Base-by-base conservation (phyloP, 768 basidiomycete genomes). In the Vishniacozyma victoriae region DNA sequence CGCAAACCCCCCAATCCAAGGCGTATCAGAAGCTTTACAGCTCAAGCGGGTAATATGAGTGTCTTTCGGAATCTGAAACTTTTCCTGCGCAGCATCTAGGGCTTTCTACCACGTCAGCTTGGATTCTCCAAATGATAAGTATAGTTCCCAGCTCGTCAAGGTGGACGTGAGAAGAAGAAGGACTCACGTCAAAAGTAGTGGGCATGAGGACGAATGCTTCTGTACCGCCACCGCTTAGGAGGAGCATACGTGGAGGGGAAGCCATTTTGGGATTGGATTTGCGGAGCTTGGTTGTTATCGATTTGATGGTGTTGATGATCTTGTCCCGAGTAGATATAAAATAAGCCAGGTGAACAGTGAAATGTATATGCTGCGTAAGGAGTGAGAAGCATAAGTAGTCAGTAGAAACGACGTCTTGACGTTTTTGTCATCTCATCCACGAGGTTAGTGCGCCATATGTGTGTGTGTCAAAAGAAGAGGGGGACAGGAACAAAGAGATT, bases 141-240 rank as follows among this genome's bases (percentile, higher is more conserved):
- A 33, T n/a, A 9, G 29, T 33, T 33, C 9, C 29, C 29, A 33
- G 44, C 29, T 33, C 9, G 29, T 33, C 29, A 33, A 33, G 29
- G 29, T 9, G n/a, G 29, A 33, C 9, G 29, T n/a, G n/a, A 33
- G 29, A 24, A 24, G 23, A 23, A 31, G 11, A 35, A 20, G 9
- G 4, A 59, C 60, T 52, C 44, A 68, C 66, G 16, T 67, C 65
- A 39, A 58, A 68, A 13, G 56, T 57, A 9, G 46, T 47, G 5
- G 70, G 70, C 35, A 71, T 47, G 27, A 54, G 47, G 7, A 69
- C 52, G n/a, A 71, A 53, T 3, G 67, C 70, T 48, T 71, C 65
- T 16, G 59, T 45, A 2, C 60, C 62, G 3, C 63, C 65, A 36
- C 64, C 65, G 33, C 56, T 43, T 35, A 71, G 61, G 49, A 67